phyloP scores from a whole-genome alignment of 1,139 yeast species.

The Debaryomycetaceae sp. region DNA sequence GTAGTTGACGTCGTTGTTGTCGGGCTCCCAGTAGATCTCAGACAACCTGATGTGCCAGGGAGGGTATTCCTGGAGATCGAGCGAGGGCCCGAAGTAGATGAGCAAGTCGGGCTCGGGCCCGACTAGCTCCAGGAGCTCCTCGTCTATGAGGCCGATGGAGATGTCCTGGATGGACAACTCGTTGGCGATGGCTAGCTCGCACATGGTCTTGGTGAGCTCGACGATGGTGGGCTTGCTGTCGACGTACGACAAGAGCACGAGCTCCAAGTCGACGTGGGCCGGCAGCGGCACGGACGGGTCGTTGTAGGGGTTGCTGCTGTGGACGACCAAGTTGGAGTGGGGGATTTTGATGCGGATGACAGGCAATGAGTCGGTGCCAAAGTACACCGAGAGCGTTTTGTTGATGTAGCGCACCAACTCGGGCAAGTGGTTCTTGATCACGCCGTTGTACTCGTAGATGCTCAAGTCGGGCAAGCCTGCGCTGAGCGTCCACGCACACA shows the following conservation, averaged over 20 bases:
- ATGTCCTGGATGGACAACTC: constrained; percentile 68
- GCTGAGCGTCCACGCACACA: constrained; percentile 83
- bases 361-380: constrained; percentile 71
- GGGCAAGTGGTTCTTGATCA: constrained; percentile 50
- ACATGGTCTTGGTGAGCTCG: constrained; percentile 82
- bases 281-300: constrained; percentile 13
- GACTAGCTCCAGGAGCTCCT: constrained; percentile 69
- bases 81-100: constrained; percentile 75
- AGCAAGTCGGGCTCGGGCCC: constrained; percentile 90
- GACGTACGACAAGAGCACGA: constrained; percentile 63
- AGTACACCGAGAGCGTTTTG: constrained; percentile 65
- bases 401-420: constrained; percentile 59
- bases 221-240: constrained; percentile 93
- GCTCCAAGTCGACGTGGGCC: constrained; percentile 48
- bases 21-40: constrained; percentile 89
- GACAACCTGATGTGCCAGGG: constrained; percentile 96
- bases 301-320: constrained; percentile 29
- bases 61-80: constrained; percentile 91
- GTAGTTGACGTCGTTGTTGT: constrained; percentile 73
- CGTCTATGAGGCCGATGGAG: constrained; percentile 69
- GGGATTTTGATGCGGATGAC: constrained; percentile 58
- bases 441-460: constrained; percentile 79
- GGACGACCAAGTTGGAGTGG: constrained; percentile 49
- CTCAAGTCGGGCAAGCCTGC: constrained; percentile 73
- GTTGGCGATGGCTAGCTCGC: constrained; percentile 63